phyloP scores from a whole-genome alignment of 2,329 filamentous ascomycete genomes.

The Penicillium sp. region DNA sequence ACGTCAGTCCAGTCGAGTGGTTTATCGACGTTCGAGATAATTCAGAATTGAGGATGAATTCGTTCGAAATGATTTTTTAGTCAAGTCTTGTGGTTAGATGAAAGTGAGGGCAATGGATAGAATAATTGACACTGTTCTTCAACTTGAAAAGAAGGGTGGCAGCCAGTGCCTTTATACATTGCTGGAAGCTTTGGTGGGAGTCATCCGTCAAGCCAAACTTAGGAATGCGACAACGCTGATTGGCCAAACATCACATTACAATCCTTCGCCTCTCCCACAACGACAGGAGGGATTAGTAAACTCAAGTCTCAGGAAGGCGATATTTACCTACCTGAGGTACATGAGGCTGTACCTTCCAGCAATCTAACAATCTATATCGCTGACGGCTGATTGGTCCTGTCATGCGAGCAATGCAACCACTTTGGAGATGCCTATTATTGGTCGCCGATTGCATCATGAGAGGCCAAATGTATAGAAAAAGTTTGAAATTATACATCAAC shows the following conservation, averaged over 20 bases:
- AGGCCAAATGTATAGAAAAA: background rate
- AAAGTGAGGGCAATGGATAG: background rate
- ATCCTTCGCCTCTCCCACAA: background rate
- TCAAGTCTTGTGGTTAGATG: background rate
- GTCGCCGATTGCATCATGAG: too few relatives aligned
- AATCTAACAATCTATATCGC: background rate
- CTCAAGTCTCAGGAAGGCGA: background rate
- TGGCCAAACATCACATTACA: background rate
- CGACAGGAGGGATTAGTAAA: conserved; percentile 12
- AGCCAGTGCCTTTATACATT: conserved; percentile 10
- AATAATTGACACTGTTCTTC: background rate
- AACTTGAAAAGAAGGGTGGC: background rate
- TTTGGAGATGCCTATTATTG: too few relatives aligned
- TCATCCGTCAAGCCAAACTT: conserved; percentile 12
- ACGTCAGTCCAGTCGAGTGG: conserved; percentile 7
- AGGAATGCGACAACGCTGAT: conserved; percentile 15
- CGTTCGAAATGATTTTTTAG: background rate
- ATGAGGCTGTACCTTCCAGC: background rate
- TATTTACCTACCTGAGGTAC: background rate
- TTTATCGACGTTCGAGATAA: background rate
- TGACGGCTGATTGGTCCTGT: background rate
- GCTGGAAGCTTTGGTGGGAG: background rate
- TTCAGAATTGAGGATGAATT: background rate
- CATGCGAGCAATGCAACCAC: too few relatives aligned
- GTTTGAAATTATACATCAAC: background rate